Base-by-base conservation (phyloP, 2,329 filamentous ascomycete genomes). In the Oidium heveae region DNA sequence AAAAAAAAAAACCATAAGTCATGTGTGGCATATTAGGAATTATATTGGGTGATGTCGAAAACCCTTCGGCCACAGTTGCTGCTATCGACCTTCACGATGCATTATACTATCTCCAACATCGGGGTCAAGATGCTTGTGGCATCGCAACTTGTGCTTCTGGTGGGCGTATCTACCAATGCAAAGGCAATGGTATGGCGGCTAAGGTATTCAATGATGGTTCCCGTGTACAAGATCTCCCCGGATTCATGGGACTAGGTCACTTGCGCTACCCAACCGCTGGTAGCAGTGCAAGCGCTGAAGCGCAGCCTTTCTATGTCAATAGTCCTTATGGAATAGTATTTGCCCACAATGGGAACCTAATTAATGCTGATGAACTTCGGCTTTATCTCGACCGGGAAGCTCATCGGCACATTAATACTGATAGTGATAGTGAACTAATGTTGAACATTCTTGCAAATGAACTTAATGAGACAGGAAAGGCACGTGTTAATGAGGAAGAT, bases 291-390 rank as follows among this genome's bases (percentile, higher is more conserved):
- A 89, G 86, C 63, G 80, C 86, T 8, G 86, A 94, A 68, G 85
- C 86, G 12, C 87, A 94, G 68, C 88, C 88, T 0, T 94, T 95
- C 68, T 94, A 91, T 65, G 86, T 91, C 62, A 94, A 94, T 70
- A 77, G 75, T 56, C 86, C 85, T 0, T 91, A 86, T 64, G 86
- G 86, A 51, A 82, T 93, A 61, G 84, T 76, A 63, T 76, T 91
- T 65, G 76, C 81, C 22, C 82, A 91, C 69, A 94, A 94, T 64
- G 87, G 88, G 57, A 94, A 94, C 68, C 72, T 94, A 50, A 84
- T 93, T 71, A 86, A 86, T 63, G 79, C 82, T 0, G 74, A 74
- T 1, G 77, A 82, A 54, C 69, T 87, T 44, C 78, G 75, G 63
- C 66, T 71, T 57, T 80, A 77, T 61, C 60, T 69, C 13, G 68